Evolutionary conservation across 2,329 filamentous ascomycete species (phyloP), one percentile per base, ranked within the genome.

Genomic region (Eurotiales sp.): DNA sequence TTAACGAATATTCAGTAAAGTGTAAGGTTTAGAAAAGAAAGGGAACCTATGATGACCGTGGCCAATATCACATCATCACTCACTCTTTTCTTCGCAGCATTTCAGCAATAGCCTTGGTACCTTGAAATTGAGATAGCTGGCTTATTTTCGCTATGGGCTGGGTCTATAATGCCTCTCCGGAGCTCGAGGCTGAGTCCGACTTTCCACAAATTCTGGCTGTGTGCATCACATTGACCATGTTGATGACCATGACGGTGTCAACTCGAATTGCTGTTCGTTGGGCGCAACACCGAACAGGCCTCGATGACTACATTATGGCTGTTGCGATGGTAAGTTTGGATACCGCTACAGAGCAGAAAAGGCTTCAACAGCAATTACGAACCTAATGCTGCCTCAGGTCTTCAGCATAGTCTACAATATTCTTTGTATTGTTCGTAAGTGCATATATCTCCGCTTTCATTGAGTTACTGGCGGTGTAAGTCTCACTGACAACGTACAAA

Each of bases 141-240:
- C 58, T 32, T 39, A 40, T 58, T 10, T 60, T 61, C 57, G 50
- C 61, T 27, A 62, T 64, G 37, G 61, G 60, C 53, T 81, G 77
- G 77, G 77, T 81, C 41, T 57, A 72, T 39, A 73, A 80, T 64
- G 77, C 74, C 45, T 65, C 74, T 7, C 65, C 72, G 6, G 73
- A 75, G 57, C 65, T 79, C 21, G 68, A 80, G 41, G 67, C 62
- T 17, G 56, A 65, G 50, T 81, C 78, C 3, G 65, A 80, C 46
- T 81, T 74, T 54, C 71, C 62, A 17, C 68, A 67, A 29, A 79
- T 81, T 37, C 65, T 81, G 21, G 65, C 68, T n/a, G 72, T 81
- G 21, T 77, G 73, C 55, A 53, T 73, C n/a, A 61, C 69, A 17
- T 58, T 81, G 12, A 75, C 76, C 0, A 47, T 71, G 0, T 49